Percentiles rank a stretch among this genome's conserved stretches.
These are phyloP conservation scores for Punica granatum DNA, from an alignment of 345 rosid species.

Conservation along the genomic window DNA sequence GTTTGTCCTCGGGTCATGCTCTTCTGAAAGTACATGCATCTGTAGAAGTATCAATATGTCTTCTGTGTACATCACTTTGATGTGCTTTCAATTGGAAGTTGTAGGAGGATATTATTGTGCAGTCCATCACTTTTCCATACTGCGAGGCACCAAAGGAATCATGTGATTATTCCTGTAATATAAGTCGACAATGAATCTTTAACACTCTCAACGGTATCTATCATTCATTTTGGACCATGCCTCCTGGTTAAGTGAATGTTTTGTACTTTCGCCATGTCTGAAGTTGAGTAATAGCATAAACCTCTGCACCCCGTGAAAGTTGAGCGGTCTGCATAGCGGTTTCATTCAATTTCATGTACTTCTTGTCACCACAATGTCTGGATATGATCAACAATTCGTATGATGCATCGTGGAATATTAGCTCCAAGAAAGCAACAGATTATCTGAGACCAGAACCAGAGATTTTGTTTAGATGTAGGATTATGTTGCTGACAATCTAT, in stretches of 20 bases:
- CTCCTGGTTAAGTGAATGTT: neutral
- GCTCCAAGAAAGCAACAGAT: constrained; percentile 7
- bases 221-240: neutral
- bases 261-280: neutral
- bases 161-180: no score
- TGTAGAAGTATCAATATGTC: neutral
- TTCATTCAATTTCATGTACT: neutral
- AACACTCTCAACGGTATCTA: no score
- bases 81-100: neutral
- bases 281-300: neutral
- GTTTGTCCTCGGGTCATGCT: neutral
- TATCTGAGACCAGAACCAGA: neutral
- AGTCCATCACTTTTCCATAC: neutral
- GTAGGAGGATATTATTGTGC: no score
- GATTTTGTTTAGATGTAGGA: neutral
- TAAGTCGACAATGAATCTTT: no score
- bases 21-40: neutral
- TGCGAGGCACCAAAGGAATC: neutral
- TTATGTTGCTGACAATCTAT: neutral
- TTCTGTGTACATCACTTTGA: neutral
- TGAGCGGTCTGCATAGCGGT: neutral
- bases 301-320: neutral
- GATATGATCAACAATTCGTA: neutral
- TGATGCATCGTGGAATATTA: constrained; percentile 1
- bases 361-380: neutral